A percentile compares a stretch with the other conserved stretches of the same genome.
phyloP scores from a whole-genome alignment of 306 rosid species.

The Lupinus albus region DNA sequence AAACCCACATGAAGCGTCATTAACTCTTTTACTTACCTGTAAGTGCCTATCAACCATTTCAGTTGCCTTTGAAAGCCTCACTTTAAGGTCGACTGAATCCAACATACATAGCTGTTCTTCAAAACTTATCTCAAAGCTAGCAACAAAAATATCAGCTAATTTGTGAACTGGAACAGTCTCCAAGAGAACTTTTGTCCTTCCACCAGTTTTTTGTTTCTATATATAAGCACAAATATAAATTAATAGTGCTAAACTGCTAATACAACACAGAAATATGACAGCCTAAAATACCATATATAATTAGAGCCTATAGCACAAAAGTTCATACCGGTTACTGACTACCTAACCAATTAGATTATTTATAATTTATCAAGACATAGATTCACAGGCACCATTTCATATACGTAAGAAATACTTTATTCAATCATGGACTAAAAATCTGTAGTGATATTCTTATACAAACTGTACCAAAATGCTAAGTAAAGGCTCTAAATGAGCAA shows the following conservation, averaged over 20 bases:
- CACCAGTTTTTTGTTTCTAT: constrained; percentile 96
- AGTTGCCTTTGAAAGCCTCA: constrained; percentile 94
- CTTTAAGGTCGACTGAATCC: constrained; percentile 92
- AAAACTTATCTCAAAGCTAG: constrained; percentile 97
- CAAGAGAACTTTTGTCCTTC: constrained; percentile 91
- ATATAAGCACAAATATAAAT: constrained; percentile 44
- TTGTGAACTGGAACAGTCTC: constrained; percentile 98
- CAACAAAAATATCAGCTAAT: constrained; percentile 98
- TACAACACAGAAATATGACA: constrained; percentile 19
- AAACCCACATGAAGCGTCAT: constrained; percentile 32
- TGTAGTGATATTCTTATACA: too few relatives aligned
- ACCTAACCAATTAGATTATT: constrained; percentile 18
- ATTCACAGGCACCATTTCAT: constrained; percentile 25
- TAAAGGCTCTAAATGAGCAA: constrained; percentile 14
- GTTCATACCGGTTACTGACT: constrained; percentile 9
- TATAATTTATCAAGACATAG: constrained; percentile 18
- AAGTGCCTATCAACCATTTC: constrained; percentile 96
- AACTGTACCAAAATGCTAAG: too few relatives aligned
- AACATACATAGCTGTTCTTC: constrained; percentile 92
- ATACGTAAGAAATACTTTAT: constrained; percentile 29
- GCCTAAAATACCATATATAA: constrained; percentile 29
- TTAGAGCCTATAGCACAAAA: constrained; percentile 3
- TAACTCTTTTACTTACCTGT: constrained; percentile 60
- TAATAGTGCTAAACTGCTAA: neutral
- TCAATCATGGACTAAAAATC: constrained; percentile 20